Percentiles rank a stretch among this genome's conserved stretches.
Conservation (phyloP, 148 eudicot genomes). For the Rhododendron ferrugineum region DNA sequence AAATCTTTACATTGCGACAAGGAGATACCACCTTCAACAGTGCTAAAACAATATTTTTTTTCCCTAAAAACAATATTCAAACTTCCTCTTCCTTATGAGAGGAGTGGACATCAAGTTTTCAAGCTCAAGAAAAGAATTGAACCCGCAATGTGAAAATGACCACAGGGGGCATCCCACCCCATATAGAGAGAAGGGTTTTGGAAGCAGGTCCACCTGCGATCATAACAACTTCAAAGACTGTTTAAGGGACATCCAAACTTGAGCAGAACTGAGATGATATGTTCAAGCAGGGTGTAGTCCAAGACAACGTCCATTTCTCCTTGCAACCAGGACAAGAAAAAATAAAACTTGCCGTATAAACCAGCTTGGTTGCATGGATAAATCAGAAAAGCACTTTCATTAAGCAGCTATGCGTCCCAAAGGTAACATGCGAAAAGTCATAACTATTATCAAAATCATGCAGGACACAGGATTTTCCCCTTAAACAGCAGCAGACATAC, state of each 20-base stretch:
- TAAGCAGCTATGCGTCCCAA: neutral
- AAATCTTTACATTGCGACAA: neutral
- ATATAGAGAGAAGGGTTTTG: neutral
- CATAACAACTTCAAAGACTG: neutral
- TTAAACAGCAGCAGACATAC: neutral
- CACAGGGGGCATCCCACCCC: neutral
- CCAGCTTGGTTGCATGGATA: neutral
- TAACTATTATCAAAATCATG: neutral
- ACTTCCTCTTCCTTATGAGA: neutral
- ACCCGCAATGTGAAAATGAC: neutral
- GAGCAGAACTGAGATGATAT: neutral
- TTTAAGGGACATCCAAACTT: neutral
- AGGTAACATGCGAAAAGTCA: neutral
- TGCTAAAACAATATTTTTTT: neutral
- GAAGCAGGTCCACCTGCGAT: neutral
- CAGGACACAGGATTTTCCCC: neutral
- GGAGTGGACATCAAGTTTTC: neutral
- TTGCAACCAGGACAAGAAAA: conserved; percentile 1
- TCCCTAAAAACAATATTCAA: neutral
- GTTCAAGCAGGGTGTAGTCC: neutral
- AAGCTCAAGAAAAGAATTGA: neutral
- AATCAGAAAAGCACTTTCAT: neutral
- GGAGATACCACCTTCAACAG: neutral
- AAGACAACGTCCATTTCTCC: neutral
- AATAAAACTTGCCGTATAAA: neutral